Conservation (phyloP, 371 early-diverging fungal genomes). For the Mucor velutinosus region DNA sequence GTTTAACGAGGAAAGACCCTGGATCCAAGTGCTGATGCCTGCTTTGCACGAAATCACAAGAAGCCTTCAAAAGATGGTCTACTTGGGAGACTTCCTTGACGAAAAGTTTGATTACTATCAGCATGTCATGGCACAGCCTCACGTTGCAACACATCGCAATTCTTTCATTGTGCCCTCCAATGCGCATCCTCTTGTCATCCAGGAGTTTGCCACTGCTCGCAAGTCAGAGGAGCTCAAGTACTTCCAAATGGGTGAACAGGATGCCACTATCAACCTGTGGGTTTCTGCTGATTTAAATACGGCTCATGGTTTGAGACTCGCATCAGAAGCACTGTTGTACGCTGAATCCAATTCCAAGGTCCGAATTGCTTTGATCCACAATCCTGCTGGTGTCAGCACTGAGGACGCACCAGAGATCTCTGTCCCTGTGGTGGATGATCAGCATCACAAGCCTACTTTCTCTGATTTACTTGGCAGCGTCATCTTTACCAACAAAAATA, state of each 20-base stretch:
- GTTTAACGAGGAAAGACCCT: constrained; percentile 53
- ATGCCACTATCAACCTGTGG: constrained; percentile 43
- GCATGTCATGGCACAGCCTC: constrained; percentile 61
- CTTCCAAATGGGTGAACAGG: constrained; percentile 4
- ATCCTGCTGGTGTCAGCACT: neutral
- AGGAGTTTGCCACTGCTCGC: constrained; percentile 14
- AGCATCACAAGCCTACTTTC: neutral
- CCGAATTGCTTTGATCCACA: constrained; percentile 58
- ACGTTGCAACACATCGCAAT: constrained; percentile 64
- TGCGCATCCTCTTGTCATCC: constrained; percentile 51
- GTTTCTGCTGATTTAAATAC: constrained; percentile 61
- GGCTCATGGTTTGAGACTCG: constrained; percentile 51
- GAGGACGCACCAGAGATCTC: neutral
- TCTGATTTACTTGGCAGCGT: constrained; percentile 15
- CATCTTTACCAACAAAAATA: neutral
- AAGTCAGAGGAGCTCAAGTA: constrained; percentile 13
- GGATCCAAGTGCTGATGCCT: constrained; percentile 38
- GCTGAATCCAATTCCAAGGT: constrained; percentile 34
- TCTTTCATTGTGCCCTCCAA: constrained; percentile 65
- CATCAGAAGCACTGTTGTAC: constrained; percentile 45
- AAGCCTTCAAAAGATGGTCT: constrained; percentile 23
- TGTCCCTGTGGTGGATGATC: neutral
- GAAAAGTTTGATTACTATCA: constrained; percentile 64
- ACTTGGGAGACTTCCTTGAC: constrained; percentile 51
- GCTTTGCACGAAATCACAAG: constrained; percentile 35